Base-by-base conservation (phyloP, 2,329 filamentous ascomycete species). In the Colletotrichum costaricense region DNA sequence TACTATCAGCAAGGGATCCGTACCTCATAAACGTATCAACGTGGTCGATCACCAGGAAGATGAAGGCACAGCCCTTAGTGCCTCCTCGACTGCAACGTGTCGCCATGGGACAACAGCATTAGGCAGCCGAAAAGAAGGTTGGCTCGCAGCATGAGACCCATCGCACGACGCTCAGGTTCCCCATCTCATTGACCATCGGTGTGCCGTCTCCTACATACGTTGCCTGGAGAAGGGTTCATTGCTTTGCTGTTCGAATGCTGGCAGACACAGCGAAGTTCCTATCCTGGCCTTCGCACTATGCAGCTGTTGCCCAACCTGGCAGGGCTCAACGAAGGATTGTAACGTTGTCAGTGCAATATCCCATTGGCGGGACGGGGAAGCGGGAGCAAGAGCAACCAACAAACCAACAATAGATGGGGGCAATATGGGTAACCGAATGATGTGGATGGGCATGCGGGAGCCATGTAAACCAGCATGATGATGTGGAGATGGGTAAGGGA, bases 291-390 rank as follows among this genome's bases (percentile, higher is more conserved):
- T 14, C 19, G 28, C 35, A 26, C 49, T 8, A 65, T 65, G 49
- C 67, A 54, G 60, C 28, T 38, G 52, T 65, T 58, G 52, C 67
- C 67, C 60, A 55, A 65, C 67, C 22, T 9, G 38, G 59, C 35
- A 35, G 35, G 60, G 52, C 26, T 33, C 35, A 22, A 35, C 22
- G 46, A 38, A 8, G 28, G 30, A 30, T 5, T 26, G 12, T 14
- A 54, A 24, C 46, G 12, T 54, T 54, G 28, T n/a, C 28, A 54
- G 24, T 55, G 52, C 52, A 35, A 30, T 19, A 30, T n/a, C 28
- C 58, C 46, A 38, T 24, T 35, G n/a, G 52, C n/a, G 22, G 12
- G n/a, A 24, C 5, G 59, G 19, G 33, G 22, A 49, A 46, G 11
- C n/a, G 26, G 35, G 4, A 16, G 30, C 19, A 49, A 11, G 54